Evolutionary conservation across 176 grass and related monocot species (phyloP).

Genomic region (Carex kokanica): DNA sequence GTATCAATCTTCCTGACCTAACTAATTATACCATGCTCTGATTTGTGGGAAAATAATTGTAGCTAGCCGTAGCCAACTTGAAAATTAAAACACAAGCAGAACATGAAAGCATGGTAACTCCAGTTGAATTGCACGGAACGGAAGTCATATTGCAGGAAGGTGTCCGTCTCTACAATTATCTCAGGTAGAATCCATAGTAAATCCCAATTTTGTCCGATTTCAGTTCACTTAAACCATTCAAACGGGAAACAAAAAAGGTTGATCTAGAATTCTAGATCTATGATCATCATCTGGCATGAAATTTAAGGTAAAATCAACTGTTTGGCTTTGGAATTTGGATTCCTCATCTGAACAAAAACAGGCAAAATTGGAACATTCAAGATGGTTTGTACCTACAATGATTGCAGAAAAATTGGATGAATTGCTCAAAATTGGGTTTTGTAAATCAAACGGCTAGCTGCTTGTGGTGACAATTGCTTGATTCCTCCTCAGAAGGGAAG

Average conservation of each 20-base stretch:
- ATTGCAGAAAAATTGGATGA: slow-evolving; percentile 5
- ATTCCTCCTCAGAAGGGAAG: slow-evolving; percentile 53
- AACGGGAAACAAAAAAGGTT: neutral
- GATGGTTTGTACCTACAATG: slow-evolving; percentile 22
- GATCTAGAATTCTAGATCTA: too few relatives aligned
- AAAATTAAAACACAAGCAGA: too few relatives aligned
- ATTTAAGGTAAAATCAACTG: slow-evolving; percentile 17
- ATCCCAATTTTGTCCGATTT: slow-evolving; percentile 2
- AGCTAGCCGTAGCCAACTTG: too few relatives aligned
- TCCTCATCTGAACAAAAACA: slow-evolving; percentile 47
- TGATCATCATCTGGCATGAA: neutral
- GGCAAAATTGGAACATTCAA: neutral
- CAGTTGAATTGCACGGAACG: too few relatives aligned
- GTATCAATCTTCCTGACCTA: too few relatives aligned
- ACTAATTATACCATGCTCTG: too few relatives aligned
- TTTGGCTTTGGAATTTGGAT: neutral
- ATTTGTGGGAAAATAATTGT: too few relatives aligned
- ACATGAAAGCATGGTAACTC: too few relatives aligned
- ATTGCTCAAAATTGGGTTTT: neutral
- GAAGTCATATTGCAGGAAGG: too few relatives aligned
- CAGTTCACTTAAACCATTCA: neutral
- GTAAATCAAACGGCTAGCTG: slow-evolving; percentile 65
- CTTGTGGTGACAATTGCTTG: slow-evolving; percentile 40
- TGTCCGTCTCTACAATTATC: too few relatives aligned
- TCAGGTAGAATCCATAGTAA: neutral